phyloP scores from a whole-genome alignment of 768 basidiomycete species.

The Trametes punicea region DNA sequence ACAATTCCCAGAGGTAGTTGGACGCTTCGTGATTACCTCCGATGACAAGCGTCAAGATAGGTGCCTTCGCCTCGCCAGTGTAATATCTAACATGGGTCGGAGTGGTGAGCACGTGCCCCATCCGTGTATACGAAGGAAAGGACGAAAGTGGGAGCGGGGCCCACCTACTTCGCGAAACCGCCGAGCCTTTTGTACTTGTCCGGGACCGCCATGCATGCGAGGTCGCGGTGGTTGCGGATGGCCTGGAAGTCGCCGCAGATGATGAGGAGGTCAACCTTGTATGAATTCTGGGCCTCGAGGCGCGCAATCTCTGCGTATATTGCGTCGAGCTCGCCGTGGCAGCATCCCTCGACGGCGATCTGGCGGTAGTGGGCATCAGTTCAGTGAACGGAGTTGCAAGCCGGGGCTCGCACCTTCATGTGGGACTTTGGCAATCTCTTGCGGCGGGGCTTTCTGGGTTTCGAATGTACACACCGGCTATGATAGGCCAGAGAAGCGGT shows the following conservation, averaged over 20 bases:
- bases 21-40: conserved; percentile 98
- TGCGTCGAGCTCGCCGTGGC: conserved; percentile 87
- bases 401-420: background rate
- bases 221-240: conserved; percentile 77
- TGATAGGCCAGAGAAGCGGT: too few relatives aligned
- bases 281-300: conserved; percentile 58
- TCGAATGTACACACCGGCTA: too few relatives aligned
- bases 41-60: conserved; percentile 87
- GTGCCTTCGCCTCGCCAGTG: conserved; percentile 75
- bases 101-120: background rate
- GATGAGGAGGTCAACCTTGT: conserved; percentile 79
- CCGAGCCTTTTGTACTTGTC: conserved; percentile 83
- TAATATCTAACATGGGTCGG: conserved; percentile 65
- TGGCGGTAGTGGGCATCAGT: conserved; percentile 26
- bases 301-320: conserved; percentile 72
- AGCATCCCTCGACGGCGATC: conserved; percentile 93
- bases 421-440: background rate
- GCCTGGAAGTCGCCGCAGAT: conserved; percentile 98
- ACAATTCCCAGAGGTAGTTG: conserved; percentile 97
- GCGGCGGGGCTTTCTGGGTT: too few relatives aligned
- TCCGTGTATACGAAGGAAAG: background rate
- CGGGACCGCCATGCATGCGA: conserved; percentile 89
- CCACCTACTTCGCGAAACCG: conserved; percentile 73
- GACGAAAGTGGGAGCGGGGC: background rate
- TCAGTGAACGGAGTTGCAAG: too few relatives aligned